phyloP scores from a whole-genome alignment of 169 alveolate species.

The Sarcocystis neurona region DNA sequence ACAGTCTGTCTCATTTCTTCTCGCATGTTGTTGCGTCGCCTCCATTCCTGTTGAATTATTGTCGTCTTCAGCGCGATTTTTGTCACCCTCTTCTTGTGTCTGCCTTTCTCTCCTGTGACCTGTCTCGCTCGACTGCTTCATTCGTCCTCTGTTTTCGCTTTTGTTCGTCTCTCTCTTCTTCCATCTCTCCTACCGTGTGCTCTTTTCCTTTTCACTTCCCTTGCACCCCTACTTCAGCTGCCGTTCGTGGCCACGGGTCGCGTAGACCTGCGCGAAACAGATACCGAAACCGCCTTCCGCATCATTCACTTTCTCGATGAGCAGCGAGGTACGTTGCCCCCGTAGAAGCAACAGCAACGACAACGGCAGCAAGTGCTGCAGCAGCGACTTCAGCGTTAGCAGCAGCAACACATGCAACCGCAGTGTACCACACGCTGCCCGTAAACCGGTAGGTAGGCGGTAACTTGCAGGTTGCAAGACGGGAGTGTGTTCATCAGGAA shows the following conservation, averaged over 20 bases:
- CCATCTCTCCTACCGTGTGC: too few species aligned
- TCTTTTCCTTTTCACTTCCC: too few species aligned
- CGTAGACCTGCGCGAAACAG: conserved; percentile 85
- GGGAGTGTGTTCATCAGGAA: neutral
- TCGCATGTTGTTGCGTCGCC: too few species aligned
- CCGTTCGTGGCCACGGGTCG: conserved; percentile 85
- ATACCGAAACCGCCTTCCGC: conserved; percentile 88
- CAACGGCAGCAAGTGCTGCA: neutral
- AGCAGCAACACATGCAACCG: neutral
- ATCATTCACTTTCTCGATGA: conserved; percentile 85
- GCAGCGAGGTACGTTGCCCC: conserved; percentile 68
- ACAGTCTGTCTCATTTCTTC: too few species aligned
- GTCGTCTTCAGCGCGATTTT: too few species aligned
- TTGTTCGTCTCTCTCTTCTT: too few species aligned
- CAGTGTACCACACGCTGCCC: neutral
- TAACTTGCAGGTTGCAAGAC: neutral
- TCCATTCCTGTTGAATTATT: too few species aligned
- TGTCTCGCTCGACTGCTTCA: too few species aligned
- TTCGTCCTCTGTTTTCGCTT: too few species aligned
- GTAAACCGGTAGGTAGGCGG: neutral
- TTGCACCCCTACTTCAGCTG: conserved; percentile 59
- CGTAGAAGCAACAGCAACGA: neutral
- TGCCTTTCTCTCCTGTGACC: too few species aligned
- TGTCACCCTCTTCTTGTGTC: too few species aligned
- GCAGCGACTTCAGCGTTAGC: neutral